These are phyloP conservation scores for Mariannaea sp. DNA, from an alignment of 2,329 filamentous ascomycete species.

Conservation along the genomic window DNA sequence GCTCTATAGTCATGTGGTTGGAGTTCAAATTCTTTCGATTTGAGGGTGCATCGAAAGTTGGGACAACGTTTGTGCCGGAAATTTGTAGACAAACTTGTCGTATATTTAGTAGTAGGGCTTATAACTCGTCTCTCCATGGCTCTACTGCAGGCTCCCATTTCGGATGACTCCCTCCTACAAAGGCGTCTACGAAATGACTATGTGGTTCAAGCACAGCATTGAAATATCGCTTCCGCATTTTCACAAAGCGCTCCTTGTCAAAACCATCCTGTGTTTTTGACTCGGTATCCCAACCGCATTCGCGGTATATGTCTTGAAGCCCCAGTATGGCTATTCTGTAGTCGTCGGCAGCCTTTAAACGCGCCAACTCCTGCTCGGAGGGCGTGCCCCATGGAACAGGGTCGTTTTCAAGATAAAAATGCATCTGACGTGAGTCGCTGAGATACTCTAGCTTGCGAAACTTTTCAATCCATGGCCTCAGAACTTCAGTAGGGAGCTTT, in stretches of 20 bases:
- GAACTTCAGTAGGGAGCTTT: not conserved
- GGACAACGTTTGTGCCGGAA: too few species aligned
- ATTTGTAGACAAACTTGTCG: too few species aligned
- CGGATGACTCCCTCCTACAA: too few species aligned
- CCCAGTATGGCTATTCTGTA: not conserved
- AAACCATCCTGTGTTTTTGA: not conserved
- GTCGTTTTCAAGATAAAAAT: not conserved
- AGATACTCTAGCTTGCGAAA: not conserved
- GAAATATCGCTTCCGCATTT: not conserved
- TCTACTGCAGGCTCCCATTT: too few species aligned
- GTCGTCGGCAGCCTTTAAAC: not conserved
- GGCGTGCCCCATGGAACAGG: not conserved
- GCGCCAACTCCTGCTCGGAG: not conserved
- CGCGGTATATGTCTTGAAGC: not conserved
- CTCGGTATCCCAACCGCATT: slow-evolving; percentile 5
- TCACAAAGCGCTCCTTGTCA: slow-evolving; percentile 2
- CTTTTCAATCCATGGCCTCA: slow-evolving; percentile 1
- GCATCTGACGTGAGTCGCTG: not conserved
- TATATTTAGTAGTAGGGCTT: too few species aligned
- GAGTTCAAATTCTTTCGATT: too few species aligned
- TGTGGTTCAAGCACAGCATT: not conserved
- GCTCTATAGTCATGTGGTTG: too few species aligned
- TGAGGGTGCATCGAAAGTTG: too few species aligned
- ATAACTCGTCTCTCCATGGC: too few species aligned
- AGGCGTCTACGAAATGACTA: too few species aligned